Evolutionary conservation across 1,139 yeast species (phyloP), one percentile per base, ranked within the genome.

Genomic region (Saccharomyces pastorianus): DNA sequence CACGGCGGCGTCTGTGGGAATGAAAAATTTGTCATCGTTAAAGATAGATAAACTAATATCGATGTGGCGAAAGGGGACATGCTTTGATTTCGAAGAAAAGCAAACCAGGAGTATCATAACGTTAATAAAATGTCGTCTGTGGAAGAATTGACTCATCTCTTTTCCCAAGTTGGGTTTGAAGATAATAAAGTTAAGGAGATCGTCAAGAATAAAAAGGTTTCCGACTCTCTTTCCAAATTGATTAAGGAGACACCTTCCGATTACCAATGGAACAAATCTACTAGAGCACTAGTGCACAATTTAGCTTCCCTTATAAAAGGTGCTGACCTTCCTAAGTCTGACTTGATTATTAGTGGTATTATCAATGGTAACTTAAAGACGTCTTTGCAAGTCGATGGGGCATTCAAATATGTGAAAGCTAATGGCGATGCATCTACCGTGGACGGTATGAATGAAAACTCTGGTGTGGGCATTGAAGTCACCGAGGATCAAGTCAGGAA

Each of bases 381-480:
- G 9, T 76, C 80, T 53, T 79, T 84, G 64, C 96, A 91, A 73
- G 80, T 90, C 46, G 79, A 82, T 52, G 96, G 90, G 62, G 96
- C 88, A 13, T 80, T 77, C 63, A 82, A 86, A 67, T 90, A 87
- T 64, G 76, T 88, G 53, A 80, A 80, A 61, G 68, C 73, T 4
- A 66, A 74, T 5, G 78, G 79, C 4, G 74, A 70, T 2, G 64
- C 63, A 8, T 75, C 76, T 2, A 71, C 76, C 31, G 68, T 67
- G 27, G 75, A 70, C 6, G 84, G 73, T 27, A 74, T 91, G 69
- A 80, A 88, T 58, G 65, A 68, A 25, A 82, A 78, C 32, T 74
- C 95, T 17, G 97, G 97, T 61, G 96, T 91, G 17, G 98, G 98
- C 48, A 73, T 86, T 50, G 84, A 77, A 47, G 76, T 91, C 48